These are phyloP conservation scores for Dillenia suffruticosa DNA, from an alignment of 164 flowering plant species.

Conservation along the genomic window DNA sequence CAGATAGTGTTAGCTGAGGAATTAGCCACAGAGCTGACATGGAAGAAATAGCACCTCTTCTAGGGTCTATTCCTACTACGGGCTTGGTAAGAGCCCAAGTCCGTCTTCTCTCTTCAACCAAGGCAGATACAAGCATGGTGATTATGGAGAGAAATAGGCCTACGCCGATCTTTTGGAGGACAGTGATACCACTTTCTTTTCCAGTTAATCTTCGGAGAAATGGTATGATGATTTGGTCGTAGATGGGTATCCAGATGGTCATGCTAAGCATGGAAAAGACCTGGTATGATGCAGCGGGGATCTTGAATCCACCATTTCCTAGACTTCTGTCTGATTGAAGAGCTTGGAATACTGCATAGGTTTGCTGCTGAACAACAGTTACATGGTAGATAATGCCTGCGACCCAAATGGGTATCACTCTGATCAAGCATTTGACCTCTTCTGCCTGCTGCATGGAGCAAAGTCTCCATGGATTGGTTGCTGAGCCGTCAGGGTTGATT, in stretches of 20 bases:
- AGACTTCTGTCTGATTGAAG: conserved; percentile 47
- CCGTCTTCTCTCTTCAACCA: conserved; percentile 40
- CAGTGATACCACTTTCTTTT: conserved; percentile 46
- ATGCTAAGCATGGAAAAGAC: conserved; percentile 44
- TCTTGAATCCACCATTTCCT: conserved; percentile 23
- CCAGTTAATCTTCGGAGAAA: conserved; percentile 25
- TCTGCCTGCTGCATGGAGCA: conserved; percentile 75
- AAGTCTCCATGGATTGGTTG: conserved; percentile 70
- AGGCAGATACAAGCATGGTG: conserved; percentile 33
- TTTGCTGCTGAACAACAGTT: conserved; percentile 29
- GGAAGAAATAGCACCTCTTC: conserved; percentile 36
- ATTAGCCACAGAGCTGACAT: conserved; percentile 54
- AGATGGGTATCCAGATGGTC: conserved; percentile 58
- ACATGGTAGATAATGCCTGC: conserved; percentile 37
- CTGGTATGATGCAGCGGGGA: conserved; percentile 54
- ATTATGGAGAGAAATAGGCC: conserved; percentile 40
- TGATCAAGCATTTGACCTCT: conserved; percentile 65
- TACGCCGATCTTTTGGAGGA: conserved; percentile 53
- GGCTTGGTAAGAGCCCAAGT: conserved; percentile 24
- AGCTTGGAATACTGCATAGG: conserved; percentile 49
- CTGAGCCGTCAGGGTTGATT: conserved; percentile 52
- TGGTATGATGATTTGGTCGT: conserved; percentile 53
- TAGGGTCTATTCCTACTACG: conserved; percentile 13
- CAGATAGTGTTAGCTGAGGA: conserved; percentile 40
- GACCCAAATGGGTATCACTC: conserved; percentile 71